Conservation (phyloP, 2,329 filamentous ascomycete species). For the Aspergillus oerlinghausenensis region DNA sequence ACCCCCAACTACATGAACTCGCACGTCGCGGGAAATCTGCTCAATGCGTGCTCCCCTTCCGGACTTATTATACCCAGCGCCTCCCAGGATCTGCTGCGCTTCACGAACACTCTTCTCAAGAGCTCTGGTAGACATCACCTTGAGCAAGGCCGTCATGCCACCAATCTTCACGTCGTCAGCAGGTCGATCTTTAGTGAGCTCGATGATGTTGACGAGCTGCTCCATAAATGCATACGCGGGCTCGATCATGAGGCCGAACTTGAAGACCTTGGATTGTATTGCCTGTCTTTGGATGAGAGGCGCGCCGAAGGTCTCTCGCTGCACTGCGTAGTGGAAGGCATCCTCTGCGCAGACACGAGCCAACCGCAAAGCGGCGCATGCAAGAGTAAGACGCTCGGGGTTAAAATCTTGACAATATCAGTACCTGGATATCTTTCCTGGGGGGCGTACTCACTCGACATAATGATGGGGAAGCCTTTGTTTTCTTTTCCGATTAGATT, state of each 20-base stretch:
- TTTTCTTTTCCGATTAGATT: constrained; percentile 68
- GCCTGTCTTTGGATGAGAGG: constrained; percentile 56
- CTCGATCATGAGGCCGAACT: constrained; percentile 56
- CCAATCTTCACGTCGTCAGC: constrained; percentile 43
- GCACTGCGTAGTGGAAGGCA: constrained; percentile 60
- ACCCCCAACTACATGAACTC: constrained; percentile 43
- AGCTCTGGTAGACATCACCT: constrained; percentile 50
- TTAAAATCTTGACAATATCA: constrained; percentile 56
- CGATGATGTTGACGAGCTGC: constrained; percentile 54
- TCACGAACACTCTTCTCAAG: constrained; percentile 52
- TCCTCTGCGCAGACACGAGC: constrained; percentile 56
- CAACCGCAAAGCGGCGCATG: constrained; percentile 59
- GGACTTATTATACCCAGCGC: constrained; percentile 48
- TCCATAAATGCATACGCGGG: constrained; percentile 59
- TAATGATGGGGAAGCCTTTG: constrained; percentile 66
- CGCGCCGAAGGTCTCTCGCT: constrained; percentile 60
- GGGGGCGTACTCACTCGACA: constrained; percentile 50
- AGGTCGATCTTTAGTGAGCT: constrained; percentile 38
- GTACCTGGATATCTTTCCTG: not conserved
- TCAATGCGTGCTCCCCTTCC: constrained; percentile 50
- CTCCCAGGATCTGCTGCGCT: constrained; percentile 53
- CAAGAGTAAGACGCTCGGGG: constrained; percentile 65
- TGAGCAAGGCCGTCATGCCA: constrained; percentile 49
- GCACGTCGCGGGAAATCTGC: constrained; percentile 50
- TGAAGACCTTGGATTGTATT: constrained; percentile 58